Conservation (phyloP, 2,329 filamentous ascomycete species). For the Alternaria sp. region DNA sequence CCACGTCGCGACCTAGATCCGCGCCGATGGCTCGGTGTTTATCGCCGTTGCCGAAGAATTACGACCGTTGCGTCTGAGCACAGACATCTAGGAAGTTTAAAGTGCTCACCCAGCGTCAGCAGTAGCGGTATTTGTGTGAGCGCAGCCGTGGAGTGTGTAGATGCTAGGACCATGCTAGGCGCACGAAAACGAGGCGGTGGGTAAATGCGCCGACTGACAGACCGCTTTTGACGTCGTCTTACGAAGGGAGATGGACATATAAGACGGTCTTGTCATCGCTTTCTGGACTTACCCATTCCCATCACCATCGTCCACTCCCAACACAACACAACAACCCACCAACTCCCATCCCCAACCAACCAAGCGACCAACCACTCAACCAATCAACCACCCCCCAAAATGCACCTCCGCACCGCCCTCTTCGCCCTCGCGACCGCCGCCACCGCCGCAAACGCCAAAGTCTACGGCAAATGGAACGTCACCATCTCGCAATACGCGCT, state of each 20-base stretch:
- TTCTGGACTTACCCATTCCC: not conserved
- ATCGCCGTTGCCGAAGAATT: not conserved
- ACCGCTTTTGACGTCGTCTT: not conserved
- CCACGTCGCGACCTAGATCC: not conserved
- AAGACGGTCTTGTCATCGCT: not conserved
- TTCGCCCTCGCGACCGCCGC: slow-evolving; percentile 1
- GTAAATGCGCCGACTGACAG: not conserved
- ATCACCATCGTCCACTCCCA: not conserved
- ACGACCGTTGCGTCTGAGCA: not conserved
- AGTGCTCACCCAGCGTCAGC: not conserved
- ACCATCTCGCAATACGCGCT: not conserved
- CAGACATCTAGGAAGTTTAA: not conserved
- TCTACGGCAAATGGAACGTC: not conserved
- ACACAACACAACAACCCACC: no score
- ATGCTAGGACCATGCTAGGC: not conserved
- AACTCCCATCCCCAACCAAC: not conserved
- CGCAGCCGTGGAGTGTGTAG: not conserved
- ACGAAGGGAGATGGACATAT: not conserved
- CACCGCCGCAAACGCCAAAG: not conserved
- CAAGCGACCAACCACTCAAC: no score
- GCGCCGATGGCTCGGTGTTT: not conserved
- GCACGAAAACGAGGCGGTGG: not conserved
- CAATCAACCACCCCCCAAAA: not conserved
- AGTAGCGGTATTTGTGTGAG: not conserved
- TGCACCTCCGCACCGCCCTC: slow-evolving; percentile 6